A percentile compares a stretch with the other conserved stretches of the same genome.
phyloP scores from a whole-genome alignment of 176 grass and related monocot genomes.

The Oryza brachyantha region DNA sequence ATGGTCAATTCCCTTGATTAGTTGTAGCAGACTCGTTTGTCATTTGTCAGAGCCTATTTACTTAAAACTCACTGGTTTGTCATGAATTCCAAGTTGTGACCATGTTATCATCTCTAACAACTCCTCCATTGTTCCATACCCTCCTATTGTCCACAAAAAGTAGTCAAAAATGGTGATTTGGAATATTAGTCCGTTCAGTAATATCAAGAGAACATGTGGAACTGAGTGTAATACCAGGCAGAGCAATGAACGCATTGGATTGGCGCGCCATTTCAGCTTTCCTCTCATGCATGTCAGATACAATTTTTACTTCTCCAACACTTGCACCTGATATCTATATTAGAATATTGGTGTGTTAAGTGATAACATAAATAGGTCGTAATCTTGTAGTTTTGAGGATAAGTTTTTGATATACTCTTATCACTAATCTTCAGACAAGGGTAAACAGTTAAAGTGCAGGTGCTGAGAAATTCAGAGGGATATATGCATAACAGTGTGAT shows the following conservation, averaged over 20 bases:
- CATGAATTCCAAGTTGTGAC: constrained; percentile 95
- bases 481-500: not conserved
- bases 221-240: constrained; percentile 68
- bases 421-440: not conserved
- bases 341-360: not conserved
- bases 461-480: not conserved
- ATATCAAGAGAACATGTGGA: not conserved
- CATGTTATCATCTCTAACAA: constrained; percentile 98
- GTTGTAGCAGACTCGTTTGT: not conserved
- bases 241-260: constrained; percentile 87
- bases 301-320: constrained; percentile 73
- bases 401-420: not conserved
- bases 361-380: not conserved
- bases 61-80: constrained; percentile 70
- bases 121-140: constrained; percentile 99
- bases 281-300: constrained; percentile 87
- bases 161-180: constrained; percentile 1
- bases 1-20: constrained; percentile 22
- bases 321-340: constrained; percentile 88
- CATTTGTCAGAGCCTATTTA: constrained; percentile 6
- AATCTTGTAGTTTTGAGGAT: not conserved
- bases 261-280: constrained; percentile 95
- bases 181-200: not conserved
- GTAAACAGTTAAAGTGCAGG: not conserved
- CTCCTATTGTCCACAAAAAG: constrained; percentile 52